A percentile compares a stretch with the other conserved stretches of the same genome.
phyloP scores from a whole-genome alignment of 345 rosid genomes.

The Pistacia vera region DNA sequence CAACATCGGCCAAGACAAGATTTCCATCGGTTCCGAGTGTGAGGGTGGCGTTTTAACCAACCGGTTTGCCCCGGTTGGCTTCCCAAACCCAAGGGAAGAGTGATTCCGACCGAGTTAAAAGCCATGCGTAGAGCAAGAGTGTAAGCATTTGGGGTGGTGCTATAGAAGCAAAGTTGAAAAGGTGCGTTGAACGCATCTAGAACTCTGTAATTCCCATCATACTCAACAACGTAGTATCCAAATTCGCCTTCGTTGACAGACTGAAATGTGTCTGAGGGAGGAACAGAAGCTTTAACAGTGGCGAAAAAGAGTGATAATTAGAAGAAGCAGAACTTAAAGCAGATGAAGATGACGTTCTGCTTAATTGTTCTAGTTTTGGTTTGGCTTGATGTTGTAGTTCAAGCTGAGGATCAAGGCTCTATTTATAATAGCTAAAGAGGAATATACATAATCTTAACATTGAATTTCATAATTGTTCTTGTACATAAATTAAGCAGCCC shows the following conservation, averaged over 20 bases:
- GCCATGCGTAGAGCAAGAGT: conserved; percentile 59
- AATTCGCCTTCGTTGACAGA: conserved; percentile 46
- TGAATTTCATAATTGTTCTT: too few species aligned
- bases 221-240: conserved; percentile 33
- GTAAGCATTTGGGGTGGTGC: conserved; percentile 63
- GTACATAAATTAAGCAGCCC: too few species aligned
- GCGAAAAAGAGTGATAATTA: conserved; percentile 16
- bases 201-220: conserved; percentile 38
- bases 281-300: conserved; percentile 35
- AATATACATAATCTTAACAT: too few species aligned
- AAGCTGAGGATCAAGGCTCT: background rate
- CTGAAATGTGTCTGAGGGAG: conserved; percentile 36
- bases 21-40: conserved; percentile 54
- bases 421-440: too few species aligned
- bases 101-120: conserved; percentile 33
- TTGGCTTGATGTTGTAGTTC: background rate
- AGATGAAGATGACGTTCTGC: conserved; percentile 12
- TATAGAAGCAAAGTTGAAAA: conserved; percentile 63
- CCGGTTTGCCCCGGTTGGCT: conserved; percentile 67
- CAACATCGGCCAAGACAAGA: conserved; percentile 54
- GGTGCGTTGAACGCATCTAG: conserved; percentile 24
- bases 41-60: conserved; percentile 58
- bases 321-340: conserved; percentile 4
- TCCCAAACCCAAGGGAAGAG: conserved; percentile 67
- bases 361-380: background rate